These are phyloP conservation scores for Aspergillus bridgeri DNA, from an alignment of 495 filamentous ascomycete species.

Conservation along the genomic window DNA sequence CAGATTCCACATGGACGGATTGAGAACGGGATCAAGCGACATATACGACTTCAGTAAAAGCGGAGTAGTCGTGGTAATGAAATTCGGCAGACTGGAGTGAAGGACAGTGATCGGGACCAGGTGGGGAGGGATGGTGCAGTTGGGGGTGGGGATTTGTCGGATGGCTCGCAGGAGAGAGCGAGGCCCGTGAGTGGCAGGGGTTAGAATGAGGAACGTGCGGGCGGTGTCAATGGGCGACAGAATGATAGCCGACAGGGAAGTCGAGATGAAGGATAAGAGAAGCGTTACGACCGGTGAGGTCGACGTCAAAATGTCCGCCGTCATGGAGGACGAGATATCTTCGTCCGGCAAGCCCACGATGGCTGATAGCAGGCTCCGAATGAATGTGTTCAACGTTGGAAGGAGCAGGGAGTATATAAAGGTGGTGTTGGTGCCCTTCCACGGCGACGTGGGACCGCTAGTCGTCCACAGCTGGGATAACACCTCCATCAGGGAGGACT, in stretches of 20 bases:
- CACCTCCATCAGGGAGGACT: conserved; percentile 73
- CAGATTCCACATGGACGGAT: conserved; percentile 73
- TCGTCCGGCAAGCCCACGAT: conserved; percentile 80
- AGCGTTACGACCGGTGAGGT: conserved; percentile 71
- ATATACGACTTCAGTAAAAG: conserved; percentile 76
- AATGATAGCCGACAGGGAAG: conserved; percentile 72
- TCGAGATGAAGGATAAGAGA: conserved; percentile 75
- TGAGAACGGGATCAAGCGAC: conserved; percentile 74
- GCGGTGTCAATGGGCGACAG: conserved; percentile 86
- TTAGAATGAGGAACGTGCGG: conserved; percentile 82
- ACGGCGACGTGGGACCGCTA: conserved; percentile 85
- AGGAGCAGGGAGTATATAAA: conserved; percentile 84
- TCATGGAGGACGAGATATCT: conserved; percentile 51
- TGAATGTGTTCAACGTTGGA: conserved; percentile 82
- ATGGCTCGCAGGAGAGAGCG: conserved; percentile 72
- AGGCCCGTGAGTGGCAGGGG: conserved; percentile 66
- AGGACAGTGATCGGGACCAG: conserved; percentile 82
- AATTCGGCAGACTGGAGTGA: conserved; percentile 74
- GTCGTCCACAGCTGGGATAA: conserved; percentile 83
- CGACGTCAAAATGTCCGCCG: conserved; percentile 62
- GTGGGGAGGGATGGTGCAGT: conserved; percentile 63
- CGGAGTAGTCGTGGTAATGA: conserved; percentile 75
- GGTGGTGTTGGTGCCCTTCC: conserved; percentile 90
- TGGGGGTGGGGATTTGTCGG: conserved; percentile 63
- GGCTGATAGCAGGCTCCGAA: conserved; percentile 76